A percentile compares a stretch with the other conserved stretches of the same genome.
Conservation (phyloP, 768 basidiomycete genomes). For the Amylocystis lapponica region DNA sequence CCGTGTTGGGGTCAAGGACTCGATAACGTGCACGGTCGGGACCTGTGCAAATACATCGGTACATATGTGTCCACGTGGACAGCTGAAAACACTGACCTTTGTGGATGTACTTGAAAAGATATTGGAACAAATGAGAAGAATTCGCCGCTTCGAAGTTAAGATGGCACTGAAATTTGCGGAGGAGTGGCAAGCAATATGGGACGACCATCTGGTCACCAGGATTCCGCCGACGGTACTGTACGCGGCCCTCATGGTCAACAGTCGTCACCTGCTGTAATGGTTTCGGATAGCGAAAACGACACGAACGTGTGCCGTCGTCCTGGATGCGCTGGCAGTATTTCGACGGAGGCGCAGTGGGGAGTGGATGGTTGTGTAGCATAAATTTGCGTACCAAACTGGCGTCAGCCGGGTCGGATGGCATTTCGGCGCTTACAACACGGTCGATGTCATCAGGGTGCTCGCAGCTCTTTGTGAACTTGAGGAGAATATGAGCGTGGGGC, state of each 20-base stretch:
- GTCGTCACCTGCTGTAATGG: constrained; percentile 16
- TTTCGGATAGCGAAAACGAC: constrained; percentile 20
- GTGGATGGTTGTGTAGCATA: constrained; percentile 31
- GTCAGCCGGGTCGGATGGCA: constrained; percentile 24
- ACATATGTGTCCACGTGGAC: too few species aligned
- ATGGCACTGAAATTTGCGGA: too few species aligned
- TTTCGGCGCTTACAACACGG: constrained; percentile 27
- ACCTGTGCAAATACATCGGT: too few species aligned
- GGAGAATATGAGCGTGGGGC: constrained; percentile 36
- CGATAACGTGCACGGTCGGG: constrained; percentile 11
- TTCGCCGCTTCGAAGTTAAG: constrained; percentile 28
- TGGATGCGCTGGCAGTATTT: constrained; percentile 23
- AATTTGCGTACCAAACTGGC: constrained; percentile 22
- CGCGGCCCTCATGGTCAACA: constrained; percentile 23
- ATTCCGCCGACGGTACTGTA: constrained; percentile 22
- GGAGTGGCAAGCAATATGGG: constrained; percentile 20
- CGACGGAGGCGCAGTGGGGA: constrained; percentile 5
- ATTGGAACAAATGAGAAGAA: constrained; percentile 29
- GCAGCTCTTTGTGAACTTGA: constrained; percentile 25
- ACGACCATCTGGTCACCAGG: constrained; percentile 27
- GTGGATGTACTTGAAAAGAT: too few species aligned
- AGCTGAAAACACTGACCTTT: too few species aligned
- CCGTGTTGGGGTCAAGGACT: not conserved
- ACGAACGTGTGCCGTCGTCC: constrained; percentile 13
- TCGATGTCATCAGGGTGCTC: constrained; percentile 25